Evolutionary conservation across 805 yeast genomes (phyloP), one percentile per base, ranked within the genome.

Genomic region (Ogataea thermomethanolica): DNA sequence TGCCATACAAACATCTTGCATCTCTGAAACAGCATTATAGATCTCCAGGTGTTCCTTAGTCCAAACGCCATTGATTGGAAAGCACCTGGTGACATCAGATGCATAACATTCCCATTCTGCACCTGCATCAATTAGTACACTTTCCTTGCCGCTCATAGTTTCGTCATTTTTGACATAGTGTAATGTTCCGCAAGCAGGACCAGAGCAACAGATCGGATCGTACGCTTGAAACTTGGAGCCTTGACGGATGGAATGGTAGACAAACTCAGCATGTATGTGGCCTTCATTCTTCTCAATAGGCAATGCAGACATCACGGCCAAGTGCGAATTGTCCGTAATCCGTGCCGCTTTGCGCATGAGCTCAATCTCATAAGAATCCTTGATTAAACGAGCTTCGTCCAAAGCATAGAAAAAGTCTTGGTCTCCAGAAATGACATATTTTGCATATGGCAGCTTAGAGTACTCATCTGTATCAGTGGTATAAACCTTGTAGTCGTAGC

Each of bases 31-130:
- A 7, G 83, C 67, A 25, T 79, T 78, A 59, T 93, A 91, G 33
- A 91, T 81, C 41, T 76, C 86, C 50, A 85, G 73, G 54, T 91
- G 95, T 57, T 93, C 98, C 47, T 75, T 76, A 7, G 90, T 77
- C 89, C 96, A 91, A 39, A 81, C 79, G 6, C 99, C 99, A 46
- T 71, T 75, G 40, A 88, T 79, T 22, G 99, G 99, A 76, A 89
- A 91, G 58, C 95, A 85, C 59, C 99, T 76, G 11, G 99, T 93
- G 30, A 93, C 96, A 60, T 91, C 99, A 31, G 88, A 73, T 2
- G 96, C 90, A 62, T 91, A 91, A 60, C 87, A 80, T 49, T 78
- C 76, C 96, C 97, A 91, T 64, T 91, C 98, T 2, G 96, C 95
- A 41, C 99, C 99, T 7, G 98, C 97, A 66, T 91, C 99, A 39